Base-by-base conservation (phyloP, 1,284 basidiomycete species). In the Naganishia sp. region DNA sequence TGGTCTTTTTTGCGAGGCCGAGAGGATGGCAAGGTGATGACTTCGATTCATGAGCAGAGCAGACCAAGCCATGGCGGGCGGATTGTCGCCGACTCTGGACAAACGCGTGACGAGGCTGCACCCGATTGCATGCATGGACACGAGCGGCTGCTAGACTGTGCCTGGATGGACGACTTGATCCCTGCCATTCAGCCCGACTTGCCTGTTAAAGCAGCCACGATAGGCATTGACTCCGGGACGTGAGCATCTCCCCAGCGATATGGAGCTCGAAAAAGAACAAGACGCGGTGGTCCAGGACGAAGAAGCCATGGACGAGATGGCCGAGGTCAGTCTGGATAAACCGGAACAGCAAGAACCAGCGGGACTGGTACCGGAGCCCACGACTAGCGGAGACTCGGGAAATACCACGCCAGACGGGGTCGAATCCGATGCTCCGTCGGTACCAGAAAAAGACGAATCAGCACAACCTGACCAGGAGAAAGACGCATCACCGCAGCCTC, bases 301-400 rank as follows among this genome's bases (percentile, higher is more conserved):
- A 39, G 48, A 43, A 16, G 16, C 44, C 48, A 43, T 42, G 46
- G 59, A 50, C 33, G 59, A 61, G n/a, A 61, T 61, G 59, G 59
- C 59, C 33, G 59, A 61, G 15, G 59, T 61, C 42, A 61, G 59
- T 39, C 45, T 61, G 36, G 36, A 61, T 39, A 49, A 61, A 23
- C 48, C 48, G 39, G 59, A 61, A 52, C 53, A 55, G 21, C 33
- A 36, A 18, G 53, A 39, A 31, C 18, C 23, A n/a, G n/a, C 18
- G 49, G 49, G 25, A 50, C 49, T 10, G 36, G 36, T 39, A 39
- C 36, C 36, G 36, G 36, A 7, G 6, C 9, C 36, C 2, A 39
- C 13, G 36, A 3, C 36, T 3, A 39, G 36, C 36, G 36, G 36
- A 13, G 13, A 39, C 36, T 39, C 36, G 36, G 36, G 4, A 39